phyloP scores from a whole-genome alignment of 345 rosid species.

The Raphanus raphanistrum region DNA sequence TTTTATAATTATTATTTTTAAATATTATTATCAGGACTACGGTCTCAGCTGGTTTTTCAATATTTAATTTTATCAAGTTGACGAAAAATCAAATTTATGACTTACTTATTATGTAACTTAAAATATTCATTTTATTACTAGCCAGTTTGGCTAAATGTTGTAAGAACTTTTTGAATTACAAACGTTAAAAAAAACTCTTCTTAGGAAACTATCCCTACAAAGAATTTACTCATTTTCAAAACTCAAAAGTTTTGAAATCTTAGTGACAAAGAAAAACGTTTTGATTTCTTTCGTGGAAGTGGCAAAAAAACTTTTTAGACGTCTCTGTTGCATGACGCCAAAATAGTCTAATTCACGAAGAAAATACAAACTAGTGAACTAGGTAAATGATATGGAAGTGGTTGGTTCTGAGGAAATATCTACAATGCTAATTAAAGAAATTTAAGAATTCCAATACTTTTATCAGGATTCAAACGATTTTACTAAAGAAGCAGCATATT shows the following conservation, averaged over 20 bases:
- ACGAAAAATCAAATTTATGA: not conserved
- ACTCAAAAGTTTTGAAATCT: conserved; percentile 18
- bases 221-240: conserved; percentile 6
- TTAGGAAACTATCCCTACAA: not conserved
- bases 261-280: conserved; percentile 32
- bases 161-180: no score
- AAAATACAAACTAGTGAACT: not conserved
- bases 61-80: not conserved
- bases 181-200: no score
- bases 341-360: not conserved
- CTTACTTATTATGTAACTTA: not conserved
- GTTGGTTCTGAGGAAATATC: not conserved
- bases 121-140: not conserved
- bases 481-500: not conserved
- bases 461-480: not conserved
- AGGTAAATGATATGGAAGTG: not conserved
- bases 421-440: no score
- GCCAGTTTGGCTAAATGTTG: no score
- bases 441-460: not conserved
- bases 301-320: conserved; percentile 22
- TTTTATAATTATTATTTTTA: not conserved
- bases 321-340: not conserved
- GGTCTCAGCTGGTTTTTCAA: not conserved
- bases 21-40: not conserved
- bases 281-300: conserved; percentile 3